phyloP scores from a whole-genome alignment of 2,329 filamentous ascomycete genomes.

The Orbilia oligospora region DNA sequence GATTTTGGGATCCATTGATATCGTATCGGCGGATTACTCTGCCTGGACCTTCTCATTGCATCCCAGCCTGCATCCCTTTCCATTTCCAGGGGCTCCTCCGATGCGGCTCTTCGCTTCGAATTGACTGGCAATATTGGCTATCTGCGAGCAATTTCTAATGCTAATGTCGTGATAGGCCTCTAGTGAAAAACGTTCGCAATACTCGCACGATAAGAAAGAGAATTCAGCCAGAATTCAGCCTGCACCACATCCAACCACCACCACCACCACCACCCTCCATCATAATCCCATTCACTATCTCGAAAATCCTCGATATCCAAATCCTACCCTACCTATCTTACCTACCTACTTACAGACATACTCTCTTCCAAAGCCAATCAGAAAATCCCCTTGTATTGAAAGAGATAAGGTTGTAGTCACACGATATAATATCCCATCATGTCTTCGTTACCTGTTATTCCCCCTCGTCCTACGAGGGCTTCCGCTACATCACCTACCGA shows the following conservation, averaged over 20 bases:
- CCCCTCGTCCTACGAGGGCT: slow-evolving; percentile 61
- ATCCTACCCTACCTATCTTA: neutral
- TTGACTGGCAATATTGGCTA: slow-evolving; percentile 28
- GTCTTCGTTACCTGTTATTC: slow-evolving; percentile 62
- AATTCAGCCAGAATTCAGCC: slow-evolving; percentile 60
- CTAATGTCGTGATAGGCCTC: slow-evolving; percentile 44
- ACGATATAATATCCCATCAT: slow-evolving; percentile 59
- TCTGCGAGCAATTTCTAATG: slow-evolving; percentile 46
- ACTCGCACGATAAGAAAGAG: slow-evolving; percentile 50
- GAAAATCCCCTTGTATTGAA: neutral
- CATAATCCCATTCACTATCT: slow-evolving; percentile 39
- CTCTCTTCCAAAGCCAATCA: slow-evolving; percentile 8
- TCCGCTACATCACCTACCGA: slow-evolving; percentile 62
- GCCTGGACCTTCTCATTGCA: slow-evolving; percentile 39
- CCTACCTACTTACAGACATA: neutral
- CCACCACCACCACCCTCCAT: slow-evolving; percentile 14
- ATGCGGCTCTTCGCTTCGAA: slow-evolving; percentile 41
- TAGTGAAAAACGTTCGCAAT: slow-evolving; percentile 37
- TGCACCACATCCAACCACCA: slow-evolving; percentile 17
- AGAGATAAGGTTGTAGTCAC: slow-evolving; percentile 35
- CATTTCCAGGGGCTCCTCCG: slow-evolving; percentile 41
- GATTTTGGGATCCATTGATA: too few species aligned
- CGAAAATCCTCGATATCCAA: slow-evolving; percentile 23
- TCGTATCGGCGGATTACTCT: slow-evolving; percentile 22
- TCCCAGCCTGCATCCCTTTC: slow-evolving; percentile 14